Percentiles rank a stretch among this genome's conserved stretches.
These are phyloP conservation scores for Parsonsia alboflavescens DNA, from an alignment of 257 asterid species.

Conservation along the genomic window DNA sequence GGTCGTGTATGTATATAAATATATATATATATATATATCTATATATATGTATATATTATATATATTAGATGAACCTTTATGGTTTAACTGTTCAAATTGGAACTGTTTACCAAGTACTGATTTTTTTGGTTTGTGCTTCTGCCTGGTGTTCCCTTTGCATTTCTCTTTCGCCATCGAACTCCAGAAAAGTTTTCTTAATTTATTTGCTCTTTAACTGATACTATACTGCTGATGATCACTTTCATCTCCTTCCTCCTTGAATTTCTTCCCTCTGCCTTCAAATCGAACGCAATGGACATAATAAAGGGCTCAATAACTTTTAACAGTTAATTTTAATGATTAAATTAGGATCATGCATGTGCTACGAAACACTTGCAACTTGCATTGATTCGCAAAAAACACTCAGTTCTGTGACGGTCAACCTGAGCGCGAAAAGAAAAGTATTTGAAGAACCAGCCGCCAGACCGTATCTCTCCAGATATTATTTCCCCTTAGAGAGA, in stretches of 20 bases:
- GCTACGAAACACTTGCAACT: too few species aligned
- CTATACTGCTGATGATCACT: not conserved
- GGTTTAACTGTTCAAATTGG: not conserved
- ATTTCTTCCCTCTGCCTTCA: not conserved
- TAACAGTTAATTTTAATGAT: too few species aligned
- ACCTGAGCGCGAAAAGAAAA: not conserved
- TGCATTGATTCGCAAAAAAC: not conserved
- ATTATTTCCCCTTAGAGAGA: not conserved
- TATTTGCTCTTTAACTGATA: not conserved
- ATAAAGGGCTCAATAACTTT: too few species aligned
- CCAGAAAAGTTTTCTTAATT: not conserved
- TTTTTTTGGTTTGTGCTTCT: not conserved
- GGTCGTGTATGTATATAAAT: too few species aligned
- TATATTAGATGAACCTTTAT: not conserved
- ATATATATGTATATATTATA: too few species aligned
- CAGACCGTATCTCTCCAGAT: too few species aligned
- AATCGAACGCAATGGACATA: not conserved
- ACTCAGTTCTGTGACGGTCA: not conserved
- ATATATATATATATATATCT: too few species aligned
- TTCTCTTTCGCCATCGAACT: not conserved
- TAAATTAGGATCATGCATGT: too few species aligned
- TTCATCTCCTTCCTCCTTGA: too few species aligned
- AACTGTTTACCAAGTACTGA: constrained; percentile 8
- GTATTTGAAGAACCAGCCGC: not conserved
- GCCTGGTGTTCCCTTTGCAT: too few species aligned